These are phyloP conservation scores for Lophiostoma macrostomum DNA, from an alignment of 495 filamentous ascomycete genomes.

Conservation along the genomic window DNA sequence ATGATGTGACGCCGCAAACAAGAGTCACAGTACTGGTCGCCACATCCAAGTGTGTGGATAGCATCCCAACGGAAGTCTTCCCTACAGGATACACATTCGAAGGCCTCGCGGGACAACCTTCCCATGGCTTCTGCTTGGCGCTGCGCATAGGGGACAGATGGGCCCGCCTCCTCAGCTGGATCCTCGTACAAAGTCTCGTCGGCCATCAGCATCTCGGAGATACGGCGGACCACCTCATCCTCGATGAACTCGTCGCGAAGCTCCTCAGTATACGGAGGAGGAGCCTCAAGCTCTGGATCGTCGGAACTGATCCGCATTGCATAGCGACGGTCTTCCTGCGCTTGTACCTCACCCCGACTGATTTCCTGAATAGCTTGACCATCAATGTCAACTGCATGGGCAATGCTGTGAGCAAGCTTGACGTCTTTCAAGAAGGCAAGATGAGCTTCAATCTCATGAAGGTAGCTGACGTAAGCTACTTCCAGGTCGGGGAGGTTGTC, in stretches of 20 bases:
- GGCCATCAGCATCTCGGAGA: neutral
- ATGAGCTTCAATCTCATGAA: conserved; percentile 7
- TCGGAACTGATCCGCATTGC: conserved; percentile 14
- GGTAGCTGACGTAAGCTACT: conserved; percentile 3
- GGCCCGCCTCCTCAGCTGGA: conserved; percentile 4
- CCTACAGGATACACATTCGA: neutral
- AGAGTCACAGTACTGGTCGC: neutral
- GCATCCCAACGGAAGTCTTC: conserved; percentile 1
- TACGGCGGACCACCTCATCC: neutral
- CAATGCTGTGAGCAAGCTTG: conserved; percentile 24
- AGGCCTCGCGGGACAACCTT: conserved; percentile 6
- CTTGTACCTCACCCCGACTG: neutral
- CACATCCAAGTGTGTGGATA: neutral
- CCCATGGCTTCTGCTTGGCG: conserved; percentile 8
- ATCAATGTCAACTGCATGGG: conserved; percentile 16
- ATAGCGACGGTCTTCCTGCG: conserved; percentile 14
- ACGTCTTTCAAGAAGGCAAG: conserved; percentile 7
- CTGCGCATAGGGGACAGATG: conserved; percentile 13
- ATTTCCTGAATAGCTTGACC: conserved; percentile 6
- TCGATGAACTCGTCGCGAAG: neutral
- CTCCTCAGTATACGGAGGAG: conserved; percentile 3
- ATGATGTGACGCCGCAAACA: conserved; percentile 7
- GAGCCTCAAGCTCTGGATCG: conserved; percentile 13
- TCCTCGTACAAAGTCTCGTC: neutral
- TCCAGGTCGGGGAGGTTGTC: conserved; percentile 8